phyloP scores from a whole-genome alignment of 495 filamentous ascomycete genomes.

The Hypomontagnella monticulosa region DNA sequence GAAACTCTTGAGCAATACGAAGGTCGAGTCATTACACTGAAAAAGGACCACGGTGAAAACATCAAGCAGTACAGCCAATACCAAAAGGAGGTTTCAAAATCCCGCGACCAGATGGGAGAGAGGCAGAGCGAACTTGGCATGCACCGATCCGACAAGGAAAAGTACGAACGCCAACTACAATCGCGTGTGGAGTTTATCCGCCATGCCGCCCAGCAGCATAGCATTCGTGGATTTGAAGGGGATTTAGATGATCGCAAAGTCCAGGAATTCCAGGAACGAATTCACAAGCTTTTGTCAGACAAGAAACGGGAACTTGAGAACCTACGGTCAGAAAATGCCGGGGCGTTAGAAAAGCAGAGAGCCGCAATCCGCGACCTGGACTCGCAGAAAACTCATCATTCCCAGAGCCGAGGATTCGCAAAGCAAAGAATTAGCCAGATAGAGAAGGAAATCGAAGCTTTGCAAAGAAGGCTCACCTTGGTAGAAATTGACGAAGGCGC shows the following conservation, averaged over 20 bases:
- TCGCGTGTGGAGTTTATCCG: conserved; percentile 76
- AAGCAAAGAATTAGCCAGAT: conserved; percentile 73
- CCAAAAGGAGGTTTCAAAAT: conserved; percentile 66
- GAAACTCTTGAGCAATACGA: conserved; percentile 84
- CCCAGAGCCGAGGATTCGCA: conserved; percentile 74
- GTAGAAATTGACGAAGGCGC: conserved; percentile 86
- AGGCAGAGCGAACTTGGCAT: conserved; percentile 88
- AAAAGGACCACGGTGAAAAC: conserved; percentile 68
- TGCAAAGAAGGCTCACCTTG: conserved; percentile 71
- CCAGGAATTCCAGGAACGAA: conserved; percentile 76
- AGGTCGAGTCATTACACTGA: conserved; percentile 70
- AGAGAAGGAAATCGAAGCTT: conserved; percentile 68
- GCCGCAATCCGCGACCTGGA: conserved; percentile 73
- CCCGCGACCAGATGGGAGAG: conserved; percentile 65
- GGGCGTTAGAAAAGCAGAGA: conserved; percentile 73
- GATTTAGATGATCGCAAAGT: conserved; percentile 79
- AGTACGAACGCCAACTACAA: conserved; percentile 80
- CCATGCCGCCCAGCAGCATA: conserved; percentile 79
- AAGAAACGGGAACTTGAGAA: conserved; percentile 80
- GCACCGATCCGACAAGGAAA: conserved; percentile 84
- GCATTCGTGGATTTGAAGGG: conserved; percentile 83
- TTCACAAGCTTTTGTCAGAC: conserved; percentile 77
- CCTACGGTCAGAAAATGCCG: conserved; percentile 74
- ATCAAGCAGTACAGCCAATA: conserved; percentile 71
- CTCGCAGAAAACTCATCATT: conserved; percentile 70